Base-by-base conservation (phyloP, 2,329 filamentous ascomycete species). In the Aspergillus japonicus region DNA sequence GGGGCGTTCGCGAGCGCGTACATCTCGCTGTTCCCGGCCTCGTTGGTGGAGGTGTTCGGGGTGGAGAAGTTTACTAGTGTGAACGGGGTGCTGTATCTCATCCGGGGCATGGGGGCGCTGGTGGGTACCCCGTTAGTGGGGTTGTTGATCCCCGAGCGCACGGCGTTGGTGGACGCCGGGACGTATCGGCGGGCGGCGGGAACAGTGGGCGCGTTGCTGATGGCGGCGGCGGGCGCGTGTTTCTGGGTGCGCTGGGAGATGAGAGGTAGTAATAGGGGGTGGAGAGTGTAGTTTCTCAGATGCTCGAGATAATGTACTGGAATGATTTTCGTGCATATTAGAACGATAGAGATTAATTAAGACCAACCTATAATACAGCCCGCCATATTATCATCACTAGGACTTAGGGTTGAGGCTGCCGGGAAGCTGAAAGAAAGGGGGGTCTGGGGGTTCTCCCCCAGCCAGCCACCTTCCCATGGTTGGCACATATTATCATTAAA, bases 11-110 rank as follows among this genome's bases (percentile, higher is more conserved):
- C 75, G 11, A 71, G 73, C 47, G 75, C 75, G 4, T 78, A 78
- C 59, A 73, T 78, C 33, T 73, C 73, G 8, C 64, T 78, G 2
- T 78, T 78, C 50, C 76, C 62, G 74, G 57, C n/a, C 74, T 78
- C 56, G 70, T 58, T 78, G 50, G 72, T 77, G 12, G 75, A 78
- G 57, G 60, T 77, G 5, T 78, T 78, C 54, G 75, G 75, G 4
- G 65, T 72, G 11, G 68, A 76, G 56, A 64, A 75, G 23, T 76
- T 75, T 49, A 73, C 74, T 5, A 71, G 68, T 19, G 74, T 77
- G 3, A 77, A 71, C 50, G 75, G 75, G 0, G 70, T 75, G 7
- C 62, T 78, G 54, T 77, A 77, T 59, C 70, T 77, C 50, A 69
- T 77, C 42, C 70, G 73, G 47, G 76, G 75, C 1, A 65, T 76